Evolutionary conservation across 1,139 yeast species (phyloP).

Genomic region (Debaryomyces nepalensis): DNA sequence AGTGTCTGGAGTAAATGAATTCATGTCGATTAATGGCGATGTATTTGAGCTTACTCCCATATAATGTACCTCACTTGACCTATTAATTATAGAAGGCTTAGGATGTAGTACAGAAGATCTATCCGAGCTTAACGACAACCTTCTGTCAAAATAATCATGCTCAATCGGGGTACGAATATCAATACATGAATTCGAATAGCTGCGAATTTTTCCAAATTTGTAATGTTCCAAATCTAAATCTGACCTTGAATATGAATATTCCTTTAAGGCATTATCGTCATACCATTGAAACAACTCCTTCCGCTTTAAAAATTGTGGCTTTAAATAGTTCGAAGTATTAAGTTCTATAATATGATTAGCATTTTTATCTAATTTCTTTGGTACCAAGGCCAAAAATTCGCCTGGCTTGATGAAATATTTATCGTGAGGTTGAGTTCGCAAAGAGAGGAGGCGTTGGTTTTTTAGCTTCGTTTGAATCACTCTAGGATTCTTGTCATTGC

Average conservation of each 20-base stretch:
- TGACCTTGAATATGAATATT: constrained; percentile 2
- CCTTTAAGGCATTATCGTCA: constrained; percentile 11
- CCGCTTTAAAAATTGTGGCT: constrained; percentile 1
- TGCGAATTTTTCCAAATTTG: constrained; percentile 9
- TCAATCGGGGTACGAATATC: background rate
- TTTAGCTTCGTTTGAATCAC: constrained; percentile 45
- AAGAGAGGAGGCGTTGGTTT: constrained; percentile 43
- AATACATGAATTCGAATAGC: constrained; percentile 1
- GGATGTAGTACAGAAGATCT: no score
- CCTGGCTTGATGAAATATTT: constrained; percentile 28
- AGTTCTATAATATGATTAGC: constrained; percentile 5
- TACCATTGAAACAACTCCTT: constrained; percentile 11
- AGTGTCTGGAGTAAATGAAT: background rate
- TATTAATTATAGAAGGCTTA: no score
- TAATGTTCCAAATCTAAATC: constrained; percentile 1
- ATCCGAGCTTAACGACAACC: no score
- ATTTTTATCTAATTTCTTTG: constrained; percentile 8
- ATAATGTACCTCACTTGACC: background rate
- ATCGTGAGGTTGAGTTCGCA: constrained; percentile 38
- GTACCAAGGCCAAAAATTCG: constrained; percentile 22
- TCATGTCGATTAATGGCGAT: constrained; percentile 8
- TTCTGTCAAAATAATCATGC: no score
- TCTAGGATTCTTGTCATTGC: constrained; percentile 39
- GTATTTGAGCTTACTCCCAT: background rate
- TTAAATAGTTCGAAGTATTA: constrained; percentile 8